Conservation (phyloP, 2,329 filamentous ascomycete species). For the Phialocephala sp. region DNA sequence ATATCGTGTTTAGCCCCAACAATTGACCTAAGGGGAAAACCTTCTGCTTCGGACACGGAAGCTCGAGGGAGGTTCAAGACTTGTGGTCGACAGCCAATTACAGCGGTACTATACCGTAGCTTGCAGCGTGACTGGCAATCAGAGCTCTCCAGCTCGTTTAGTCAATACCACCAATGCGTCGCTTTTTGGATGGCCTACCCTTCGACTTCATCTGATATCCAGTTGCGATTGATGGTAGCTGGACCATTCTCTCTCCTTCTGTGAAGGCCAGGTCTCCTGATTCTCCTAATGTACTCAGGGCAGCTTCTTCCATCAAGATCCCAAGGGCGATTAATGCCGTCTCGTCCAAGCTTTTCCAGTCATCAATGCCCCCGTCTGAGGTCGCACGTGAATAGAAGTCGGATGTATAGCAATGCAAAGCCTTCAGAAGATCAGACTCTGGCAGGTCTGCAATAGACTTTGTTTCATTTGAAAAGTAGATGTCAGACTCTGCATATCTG, state of each 20-base stretch:
- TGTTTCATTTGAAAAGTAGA: slow-evolving; percentile 69
- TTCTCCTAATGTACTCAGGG: slow-evolving; percentile 63
- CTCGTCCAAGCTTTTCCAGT: slow-evolving; percentile 73
- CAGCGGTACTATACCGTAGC: neutral
- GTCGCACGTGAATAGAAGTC: slow-evolving; percentile 61
- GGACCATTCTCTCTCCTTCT: slow-evolving; percentile 51
- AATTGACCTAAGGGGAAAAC: no score
- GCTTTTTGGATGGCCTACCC: slow-evolving; percentile 25
- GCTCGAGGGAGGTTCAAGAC: neutral
- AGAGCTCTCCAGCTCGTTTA: slow-evolving; percentile 7
- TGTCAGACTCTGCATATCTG: slow-evolving; percentile 72
- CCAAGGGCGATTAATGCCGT: slow-evolving; percentile 78
- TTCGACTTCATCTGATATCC: slow-evolving; percentile 5
- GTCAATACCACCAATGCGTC: slow-evolving; percentile 17
- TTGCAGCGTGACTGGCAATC: neutral
- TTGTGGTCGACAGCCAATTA: neutral
- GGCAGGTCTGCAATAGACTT: slow-evolving; percentile 63
- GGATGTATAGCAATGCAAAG: slow-evolving; percentile 70
- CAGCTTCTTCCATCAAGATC: slow-evolving; percentile 75
- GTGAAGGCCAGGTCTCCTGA: slow-evolving; percentile 75
- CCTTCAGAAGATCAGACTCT: slow-evolving; percentile 71
- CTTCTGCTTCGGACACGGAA: no score
- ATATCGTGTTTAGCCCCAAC: no score
- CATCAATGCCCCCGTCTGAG: slow-evolving; percentile 39
- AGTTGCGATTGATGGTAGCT: neutral